phyloP scores from a whole-genome alignment of 2,329 filamentous ascomycete species.

The Penicillium sp. region DNA sequence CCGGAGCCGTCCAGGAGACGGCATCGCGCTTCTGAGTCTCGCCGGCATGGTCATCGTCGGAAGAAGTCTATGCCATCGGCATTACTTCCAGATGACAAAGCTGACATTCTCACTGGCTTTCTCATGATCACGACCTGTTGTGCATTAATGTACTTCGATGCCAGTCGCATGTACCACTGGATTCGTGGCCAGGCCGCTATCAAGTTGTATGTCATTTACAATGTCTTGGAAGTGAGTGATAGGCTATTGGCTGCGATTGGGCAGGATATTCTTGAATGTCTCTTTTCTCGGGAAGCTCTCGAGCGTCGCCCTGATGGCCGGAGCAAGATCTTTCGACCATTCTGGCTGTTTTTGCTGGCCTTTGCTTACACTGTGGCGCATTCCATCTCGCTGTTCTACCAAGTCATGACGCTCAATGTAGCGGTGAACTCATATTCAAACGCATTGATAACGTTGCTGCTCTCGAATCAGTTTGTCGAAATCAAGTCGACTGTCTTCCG shows the following conservation, averaged over 20 bases:
- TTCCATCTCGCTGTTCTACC: conserved; percentile 84
- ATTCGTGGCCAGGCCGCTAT: conserved; percentile 95
- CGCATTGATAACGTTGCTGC: conserved; percentile 78
- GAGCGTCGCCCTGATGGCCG: conserved; percentile 81
- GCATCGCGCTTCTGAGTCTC: conserved; percentile 29
- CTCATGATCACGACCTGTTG: conserved; percentile 81
- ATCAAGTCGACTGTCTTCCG: conserved; percentile 99
- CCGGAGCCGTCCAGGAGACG: conserved; percentile 23
- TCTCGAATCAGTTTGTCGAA: conserved; percentile 98
- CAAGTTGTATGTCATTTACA: conserved; percentile 98
- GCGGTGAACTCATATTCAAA: conserved; percentile 99
- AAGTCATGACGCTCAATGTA: conserved; percentile 95
- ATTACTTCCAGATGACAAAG: conserved; percentile 83
- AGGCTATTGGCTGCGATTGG: conserved; percentile 83
- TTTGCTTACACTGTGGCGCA: conserved; percentile 84
- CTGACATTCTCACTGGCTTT: conserved; percentile 83
- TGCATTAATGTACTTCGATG: conserved; percentile 84
- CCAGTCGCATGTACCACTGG: conserved; percentile 95
- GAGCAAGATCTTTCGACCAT: conserved; percentile 80
- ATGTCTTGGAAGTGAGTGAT: conserved; percentile 85
- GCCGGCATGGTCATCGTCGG: conserved; percentile 55
- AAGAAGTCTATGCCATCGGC: conserved; percentile 80
- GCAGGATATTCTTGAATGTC: conserved; percentile 91
- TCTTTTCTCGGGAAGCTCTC: conserved; percentile 88
- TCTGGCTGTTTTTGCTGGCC: conserved; percentile 85